Evolutionary conservation across 106 monocot species (phyloP).

Genomic region (Allium sativum): DNA sequence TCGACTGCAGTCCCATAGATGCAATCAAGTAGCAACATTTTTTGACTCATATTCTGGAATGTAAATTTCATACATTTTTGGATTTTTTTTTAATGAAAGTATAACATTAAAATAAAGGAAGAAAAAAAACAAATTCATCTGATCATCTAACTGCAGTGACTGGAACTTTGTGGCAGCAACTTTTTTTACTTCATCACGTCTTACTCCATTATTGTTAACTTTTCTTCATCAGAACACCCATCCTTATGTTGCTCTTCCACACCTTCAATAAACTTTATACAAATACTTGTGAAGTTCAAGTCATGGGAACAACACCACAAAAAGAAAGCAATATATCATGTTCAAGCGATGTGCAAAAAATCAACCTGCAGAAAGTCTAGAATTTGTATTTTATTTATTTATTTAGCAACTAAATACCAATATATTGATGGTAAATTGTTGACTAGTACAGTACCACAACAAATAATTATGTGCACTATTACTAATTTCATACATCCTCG

Average conservation of each 20-base stretch:
- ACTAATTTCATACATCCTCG: no score
- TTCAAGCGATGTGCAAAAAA: no score
- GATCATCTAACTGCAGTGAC: constrained; percentile 25
- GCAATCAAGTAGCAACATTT: constrained; percentile 75
- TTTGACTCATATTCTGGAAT: neutral
- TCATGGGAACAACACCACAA: neutral
- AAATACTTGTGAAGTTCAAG: neutral
- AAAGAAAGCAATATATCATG: no score
- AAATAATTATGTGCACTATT: no score
- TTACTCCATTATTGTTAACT: neutral
- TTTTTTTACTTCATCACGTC: constrained; percentile 8
- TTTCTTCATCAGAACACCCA: constrained; percentile 28
- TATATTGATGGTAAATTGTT: no score
- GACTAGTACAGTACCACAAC: no score
- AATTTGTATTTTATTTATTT: no score
- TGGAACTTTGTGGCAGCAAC: constrained; percentile 14
- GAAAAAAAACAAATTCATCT: constrained; percentile 19
- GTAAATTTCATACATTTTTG: neutral
- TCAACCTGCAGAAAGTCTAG: no score
- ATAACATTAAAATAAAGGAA: neutral
- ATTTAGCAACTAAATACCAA: no score
- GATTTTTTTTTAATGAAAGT: no score
- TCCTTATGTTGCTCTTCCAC: constrained; percentile 20
- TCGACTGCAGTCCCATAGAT: constrained; percentile 64
- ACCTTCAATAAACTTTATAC: constrained; percentile 50